These are phyloP conservation scores for Pyrus hybrid DNA, from an alignment of 331 rosid species.

Conservation along the genomic window DNA sequence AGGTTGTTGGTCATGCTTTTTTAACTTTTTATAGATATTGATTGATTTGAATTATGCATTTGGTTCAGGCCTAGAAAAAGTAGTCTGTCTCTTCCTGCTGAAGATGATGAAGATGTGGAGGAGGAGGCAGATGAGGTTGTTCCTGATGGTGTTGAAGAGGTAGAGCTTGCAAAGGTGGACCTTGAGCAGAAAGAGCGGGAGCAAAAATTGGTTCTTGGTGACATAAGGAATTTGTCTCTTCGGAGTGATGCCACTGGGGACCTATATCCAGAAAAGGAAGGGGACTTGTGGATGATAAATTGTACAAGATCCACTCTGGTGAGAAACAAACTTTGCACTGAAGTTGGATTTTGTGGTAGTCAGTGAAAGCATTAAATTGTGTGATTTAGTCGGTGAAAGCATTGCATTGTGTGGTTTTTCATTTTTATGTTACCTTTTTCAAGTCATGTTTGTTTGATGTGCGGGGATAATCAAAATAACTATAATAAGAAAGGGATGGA, in stretches of 20 bases:
- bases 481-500: not conserved
- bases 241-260: slow-evolving; percentile 56
- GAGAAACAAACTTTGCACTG: slow-evolving; percentile 31
- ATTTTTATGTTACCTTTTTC: not conserved
- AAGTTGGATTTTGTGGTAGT: slow-evolving; percentile 5
- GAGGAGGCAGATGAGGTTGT: slow-evolving; percentile 97
- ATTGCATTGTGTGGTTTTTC: not conserved
- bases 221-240: slow-evolving; percentile 66
- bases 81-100: slow-evolving; percentile 72
- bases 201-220: slow-evolving; percentile 74
- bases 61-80: slow-evolving; percentile 83
- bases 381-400: not conserved
- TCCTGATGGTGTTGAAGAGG: slow-evolving; percentile 99
- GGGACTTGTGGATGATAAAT: slow-evolving; percentile 82
- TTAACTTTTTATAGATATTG: not conserved
- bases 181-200: slow-evolving; percentile 86
- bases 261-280: slow-evolving; percentile 60
- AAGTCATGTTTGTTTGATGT: not conserved
- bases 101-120: slow-evolving; percentile 93
- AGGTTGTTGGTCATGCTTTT: slow-evolving; percentile 5
- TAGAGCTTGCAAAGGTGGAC: slow-evolving; percentile 81
- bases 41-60: slow-evolving; percentile 22
- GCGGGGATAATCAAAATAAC: not conserved
- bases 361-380: not conserved
- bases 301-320: slow-evolving; percentile 74